Base-by-base conservation (phyloP, 2,329 filamentous ascomycete species). In the Amesomyces nigricolor region DNA sequence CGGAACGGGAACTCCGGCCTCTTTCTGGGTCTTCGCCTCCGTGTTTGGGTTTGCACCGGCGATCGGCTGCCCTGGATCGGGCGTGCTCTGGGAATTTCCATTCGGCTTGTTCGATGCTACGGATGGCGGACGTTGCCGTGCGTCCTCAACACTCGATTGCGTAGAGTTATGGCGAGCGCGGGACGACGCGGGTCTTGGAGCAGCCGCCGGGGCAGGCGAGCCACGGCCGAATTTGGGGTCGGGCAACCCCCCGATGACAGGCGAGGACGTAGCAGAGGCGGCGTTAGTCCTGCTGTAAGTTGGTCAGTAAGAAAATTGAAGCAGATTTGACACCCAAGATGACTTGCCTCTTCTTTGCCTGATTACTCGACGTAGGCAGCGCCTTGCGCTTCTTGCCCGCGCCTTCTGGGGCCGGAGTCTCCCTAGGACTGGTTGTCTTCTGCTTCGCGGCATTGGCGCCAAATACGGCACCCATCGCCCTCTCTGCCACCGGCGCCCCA, bases 101-200 rank as follows among this genome's bases (percentile, higher is more conserved):
- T 83, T 87, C 14, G 78, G 72, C 61, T 83, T 86, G 61, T 75
- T 85, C 3, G 85, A 81, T 10, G 81, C 75, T 2, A 82, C 80
- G 1, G 85, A 83, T 5, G 78, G 71, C 2, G 84, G 81, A 37
- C 81, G 75, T 58, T 76, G 71, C 53, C 78, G 77, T 53, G 71
- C 66, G 59, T 75, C 78, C 57, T 88, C 83, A 35, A 73, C 73
- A 50, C 71, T 73, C n/a, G 80, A 79, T 56, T 83, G 80, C 53
- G 82, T 79, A 14, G 88, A 89, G 65, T 87, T 91, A 67, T 91
- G 89, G 65, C 90, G 84, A 38, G 83, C 82, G 62, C 89, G 83
- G 5, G 87, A 83, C 5, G 86, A 85, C 49, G 81, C 77, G 11
- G 88, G 85, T 43, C 86, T 81, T 56, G 82, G 74, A 30, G 81